These are phyloP conservation scores for Mycena belliarum DNA, from an alignment of 768 basidiomycete species.

Conservation along the genomic window DNA sequence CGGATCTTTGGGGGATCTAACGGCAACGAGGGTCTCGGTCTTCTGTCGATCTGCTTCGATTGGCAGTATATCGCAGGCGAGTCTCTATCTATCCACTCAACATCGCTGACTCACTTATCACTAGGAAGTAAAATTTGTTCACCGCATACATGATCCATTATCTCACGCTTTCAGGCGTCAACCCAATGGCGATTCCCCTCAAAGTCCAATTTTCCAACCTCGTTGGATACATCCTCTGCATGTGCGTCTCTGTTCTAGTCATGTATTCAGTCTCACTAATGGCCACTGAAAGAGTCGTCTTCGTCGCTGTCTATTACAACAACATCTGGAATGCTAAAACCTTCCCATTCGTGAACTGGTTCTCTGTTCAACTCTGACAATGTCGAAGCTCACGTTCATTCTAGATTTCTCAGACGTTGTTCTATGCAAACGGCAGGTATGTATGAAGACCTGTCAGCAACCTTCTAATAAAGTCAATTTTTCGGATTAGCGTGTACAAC, in stretches of 20 bases:
- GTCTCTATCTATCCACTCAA: not conserved
- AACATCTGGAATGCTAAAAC: conserved; percentile 51
- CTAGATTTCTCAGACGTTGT: conserved; percentile 54
- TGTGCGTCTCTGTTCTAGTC: conserved; percentile 33
- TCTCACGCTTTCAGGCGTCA: conserved; percentile 26
- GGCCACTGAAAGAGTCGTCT: conserved; percentile 34
- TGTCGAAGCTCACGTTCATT: conserved; percentile 27
- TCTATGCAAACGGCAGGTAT: conserved; percentile 42
- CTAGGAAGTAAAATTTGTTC: too few species aligned
- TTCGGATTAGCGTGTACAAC: conserved; percentile 34
- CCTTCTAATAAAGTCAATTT: not conserved
- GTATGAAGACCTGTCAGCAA: not conserved
- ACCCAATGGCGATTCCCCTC: conserved; percentile 55
- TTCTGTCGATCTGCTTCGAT: conserved; percentile 59
- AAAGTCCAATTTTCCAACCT: conserved; percentile 49
- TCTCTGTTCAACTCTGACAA: not conserved
- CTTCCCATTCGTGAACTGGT: conserved; percentile 30
- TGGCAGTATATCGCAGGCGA: conserved; percentile 59
- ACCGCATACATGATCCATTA: too few species aligned
- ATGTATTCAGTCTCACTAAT: not conserved
- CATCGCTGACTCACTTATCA: not conserved
- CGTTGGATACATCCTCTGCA: conserved; percentile 51
- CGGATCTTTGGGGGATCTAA: conserved; percentile 64
- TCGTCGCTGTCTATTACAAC: conserved; percentile 54
- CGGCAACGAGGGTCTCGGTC: conserved; percentile 63